Evolutionary conservation across 176 grass and related monocot species (phyloP).

Genomic region (Avena eriantha): DNA sequence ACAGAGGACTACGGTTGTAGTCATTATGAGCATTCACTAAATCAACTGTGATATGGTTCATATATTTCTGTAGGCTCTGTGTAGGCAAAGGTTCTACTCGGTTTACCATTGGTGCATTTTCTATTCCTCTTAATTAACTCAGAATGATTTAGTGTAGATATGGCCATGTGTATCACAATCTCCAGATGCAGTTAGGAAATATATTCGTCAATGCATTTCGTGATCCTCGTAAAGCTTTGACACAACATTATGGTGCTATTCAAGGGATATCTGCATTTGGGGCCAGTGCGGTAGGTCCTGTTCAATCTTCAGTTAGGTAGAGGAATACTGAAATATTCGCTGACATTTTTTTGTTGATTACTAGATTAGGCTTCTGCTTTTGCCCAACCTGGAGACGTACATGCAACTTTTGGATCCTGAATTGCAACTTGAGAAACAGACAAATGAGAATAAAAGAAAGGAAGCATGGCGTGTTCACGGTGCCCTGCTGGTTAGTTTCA

Average conservation of each 20-base stretch:
- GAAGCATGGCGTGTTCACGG: conserved; percentile 96
- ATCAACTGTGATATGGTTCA: background rate
- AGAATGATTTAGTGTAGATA: conserved; percentile 50
- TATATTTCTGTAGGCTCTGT: conserved; percentile 5
- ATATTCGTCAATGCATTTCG: conserved; percentile 87
- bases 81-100: background rate
- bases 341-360: conserved; percentile 35
- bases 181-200: conserved; percentile 75
- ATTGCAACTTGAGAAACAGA: conserved; percentile 88
- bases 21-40: background rate
- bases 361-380: conserved; percentile 83
- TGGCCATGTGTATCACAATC: conserved; percentile 87
- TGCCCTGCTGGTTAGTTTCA: conserved; percentile 70
- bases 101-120: conserved; percentile 34
- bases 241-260: conserved; percentile 96
- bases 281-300: conserved; percentile 58
- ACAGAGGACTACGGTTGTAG: background rate
- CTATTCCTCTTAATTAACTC: conserved; percentile 19
- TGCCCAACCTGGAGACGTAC: conserved; percentile 85
- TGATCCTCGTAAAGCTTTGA: conserved; percentile 86
- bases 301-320: conserved; percentile 13
- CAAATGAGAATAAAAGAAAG: conserved; percentile 95
- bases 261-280: conserved; percentile 91
- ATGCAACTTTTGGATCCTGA: conserved; percentile 89
- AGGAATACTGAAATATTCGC: background rate